Percentiles rank a stretch among this genome's conserved stretches.
Evolutionary conservation across 371 early-diverging fungal genomes (phyloP).

Genomic region (Mucor sp.): DNA sequence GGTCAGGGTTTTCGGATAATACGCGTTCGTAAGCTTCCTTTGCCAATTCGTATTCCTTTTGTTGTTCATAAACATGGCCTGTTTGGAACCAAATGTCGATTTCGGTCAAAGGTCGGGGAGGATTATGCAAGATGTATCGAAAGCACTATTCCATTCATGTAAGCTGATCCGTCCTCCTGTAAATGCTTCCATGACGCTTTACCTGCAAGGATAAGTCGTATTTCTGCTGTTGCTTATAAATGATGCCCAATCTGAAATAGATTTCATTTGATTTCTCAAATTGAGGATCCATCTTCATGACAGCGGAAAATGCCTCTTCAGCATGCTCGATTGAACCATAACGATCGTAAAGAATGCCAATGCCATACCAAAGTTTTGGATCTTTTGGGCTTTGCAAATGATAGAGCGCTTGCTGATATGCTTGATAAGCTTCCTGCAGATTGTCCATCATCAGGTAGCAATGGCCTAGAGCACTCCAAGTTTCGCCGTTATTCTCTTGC

Average conservation of each 20-base stretch:
- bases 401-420: constrained; percentile 32
- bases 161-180: background rate
- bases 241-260: constrained; percentile 95
- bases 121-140: constrained; percentile 85
- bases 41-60: constrained; percentile 87
- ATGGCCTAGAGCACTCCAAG: constrained; percentile 92
- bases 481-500: constrained; percentile 82
- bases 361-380: constrained; percentile 98
- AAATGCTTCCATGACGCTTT: constrained; percentile 15
- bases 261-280: constrained; percentile 97
- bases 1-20: constrained; percentile 85
- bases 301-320: constrained; percentile 95
- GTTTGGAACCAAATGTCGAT: constrained; percentile 98
- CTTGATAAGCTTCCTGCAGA: constrained; percentile 83
- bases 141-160: constrained; percentile 68
- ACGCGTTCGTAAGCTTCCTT: constrained; percentile 94
- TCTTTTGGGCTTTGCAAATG: constrained; percentile 90
- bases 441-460: constrained; percentile 94
- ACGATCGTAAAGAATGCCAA: constrained; percentile 96
- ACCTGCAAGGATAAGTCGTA: constrained; percentile 85
- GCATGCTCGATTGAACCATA: constrained; percentile 96
- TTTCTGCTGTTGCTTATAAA: constrained; percentile 95
- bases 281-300: constrained; percentile 83
- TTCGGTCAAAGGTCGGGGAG: constrained; percentile 94
- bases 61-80: constrained; percentile 95